These are phyloP conservation scores for Apodospora peruviana DNA, from an alignment of 495 filamentous ascomycete genomes.

Conservation along the genomic window DNA sequence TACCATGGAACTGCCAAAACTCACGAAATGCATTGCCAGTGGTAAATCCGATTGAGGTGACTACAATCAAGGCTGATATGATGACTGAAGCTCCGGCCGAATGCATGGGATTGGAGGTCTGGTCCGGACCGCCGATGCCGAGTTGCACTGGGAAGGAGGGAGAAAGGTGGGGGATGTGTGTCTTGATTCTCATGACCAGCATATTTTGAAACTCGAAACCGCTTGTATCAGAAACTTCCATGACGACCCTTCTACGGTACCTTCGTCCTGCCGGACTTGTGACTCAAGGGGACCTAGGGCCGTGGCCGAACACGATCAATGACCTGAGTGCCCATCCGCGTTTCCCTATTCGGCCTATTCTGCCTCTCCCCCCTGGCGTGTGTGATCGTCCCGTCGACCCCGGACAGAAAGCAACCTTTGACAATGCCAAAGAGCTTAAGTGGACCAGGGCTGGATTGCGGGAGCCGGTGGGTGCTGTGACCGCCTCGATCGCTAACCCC, in stretches of 20 bases:
- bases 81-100: neutral
- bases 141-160: neutral
- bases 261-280: neutral
- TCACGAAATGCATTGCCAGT: no score
- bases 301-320: neutral
- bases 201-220: conserved; percentile 10
- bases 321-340: neutral
- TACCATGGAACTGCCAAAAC: no score
- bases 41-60: no score
- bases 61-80: no score
- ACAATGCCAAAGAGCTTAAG: neutral
- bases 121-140: neutral
- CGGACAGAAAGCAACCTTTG: neutral
- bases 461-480: no score
- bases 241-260: neutral
- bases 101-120: neutral
- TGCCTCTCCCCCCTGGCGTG: neutral
- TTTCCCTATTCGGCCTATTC: neutral
- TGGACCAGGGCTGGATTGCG: no score
- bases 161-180: conserved; percentile 1
- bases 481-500: no score
- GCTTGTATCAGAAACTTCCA: conserved; percentile 3
- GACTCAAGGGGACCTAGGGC: no score
- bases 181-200: conserved; percentile 3
- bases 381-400: conserved; percentile 5